Evolutionary conservation across 345 rosid genomes (phyloP), one percentile per base, ranked within the genome.

Genomic region (Garcia nutans): DNA sequence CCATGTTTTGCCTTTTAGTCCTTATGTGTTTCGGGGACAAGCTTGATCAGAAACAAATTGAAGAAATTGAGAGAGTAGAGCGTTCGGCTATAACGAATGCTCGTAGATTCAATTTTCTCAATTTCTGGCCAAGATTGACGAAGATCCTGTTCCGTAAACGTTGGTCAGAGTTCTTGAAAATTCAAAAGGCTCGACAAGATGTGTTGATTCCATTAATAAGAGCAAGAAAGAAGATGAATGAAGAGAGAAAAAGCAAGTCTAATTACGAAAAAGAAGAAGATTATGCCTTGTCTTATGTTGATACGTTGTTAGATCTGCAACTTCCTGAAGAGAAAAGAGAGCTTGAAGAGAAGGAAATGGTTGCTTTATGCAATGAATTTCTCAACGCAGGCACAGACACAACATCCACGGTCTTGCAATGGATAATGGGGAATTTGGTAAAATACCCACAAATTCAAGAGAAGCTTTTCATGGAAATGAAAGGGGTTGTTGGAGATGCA

Each of bases 1-100:
- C 70, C 15, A 68, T 78, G 77, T 73, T 78, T 52, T 57, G 74
- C 33, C 17, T 78, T 54, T 54, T 74, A 23, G 73, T 41, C 17
- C 33, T 72, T 33, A 56, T 74, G 63, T 78, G 81, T 47, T 73
- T 78, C 13, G 77, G 81, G 5, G 77, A 78, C 63, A 73, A 52
- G 22, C 31, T 78, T 9, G 77, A 67, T 20, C 44, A 78, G 15
- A 61, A 68, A 17, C 62, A 78, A 28, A 58, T 78, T 12, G 23
- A 50, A 49, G 49, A 73, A 50, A 50, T 73, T 1, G 55, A 47
- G 64, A 28, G 50, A 17, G 74, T 68, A 11, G 59, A 70, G 37
- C 63, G 68, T 0, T 22, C 19, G 8, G 0, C 57, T 66, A 1
- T 67, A 11, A 7, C 58, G 57, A 67, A 67, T 28, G 0, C 8